Evolutionary conservation across 108 stramenopile species (phyloP).

Genomic region (Cylindrotheca fusiformis): DNA sequence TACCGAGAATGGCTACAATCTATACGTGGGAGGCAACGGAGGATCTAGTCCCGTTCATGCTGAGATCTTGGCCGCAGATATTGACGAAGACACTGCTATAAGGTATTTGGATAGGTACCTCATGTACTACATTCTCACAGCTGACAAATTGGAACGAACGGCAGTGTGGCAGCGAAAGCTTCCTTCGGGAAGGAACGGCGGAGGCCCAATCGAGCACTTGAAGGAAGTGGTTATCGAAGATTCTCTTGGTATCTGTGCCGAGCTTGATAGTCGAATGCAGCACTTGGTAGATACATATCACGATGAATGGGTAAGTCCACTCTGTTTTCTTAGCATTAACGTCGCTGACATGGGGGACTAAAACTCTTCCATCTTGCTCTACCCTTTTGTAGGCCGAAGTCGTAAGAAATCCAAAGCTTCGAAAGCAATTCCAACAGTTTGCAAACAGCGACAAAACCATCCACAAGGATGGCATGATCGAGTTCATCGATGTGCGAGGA

Average conservation of each 20-base stretch:
- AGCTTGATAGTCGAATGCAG: constrained; percentile 87
- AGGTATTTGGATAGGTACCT: constrained; percentile 91
- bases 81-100: constrained; percentile 85
- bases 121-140: constrained; percentile 94
- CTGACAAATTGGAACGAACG: constrained; percentile 86
- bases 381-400: constrained; percentile 62
- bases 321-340: too few species aligned
- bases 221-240: constrained; percentile 92
- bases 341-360: neutral
- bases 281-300: constrained; percentile 91
- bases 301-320: constrained; percentile 79
- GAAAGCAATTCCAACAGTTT: constrained; percentile 85
- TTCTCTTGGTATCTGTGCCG: constrained; percentile 86
- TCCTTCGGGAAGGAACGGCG: constrained; percentile 77
- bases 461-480: constrained; percentile 79
- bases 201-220: constrained; percentile 87
- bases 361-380: constrained; percentile 1
- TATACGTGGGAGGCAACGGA: constrained; percentile 91
- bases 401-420: constrained; percentile 72
- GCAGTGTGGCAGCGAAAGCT: constrained; percentile 87
- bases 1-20: constrained; percentile 92
- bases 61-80: constrained; percentile 85
- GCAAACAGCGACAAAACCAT: constrained; percentile 85
- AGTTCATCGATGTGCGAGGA: constrained; percentile 86
- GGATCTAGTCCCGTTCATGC: constrained; percentile 89